Evolutionary conservation across 1,284 basidiomycete genomes (phyloP).

Genomic region (Ceratobasidium papillatum): DNA sequence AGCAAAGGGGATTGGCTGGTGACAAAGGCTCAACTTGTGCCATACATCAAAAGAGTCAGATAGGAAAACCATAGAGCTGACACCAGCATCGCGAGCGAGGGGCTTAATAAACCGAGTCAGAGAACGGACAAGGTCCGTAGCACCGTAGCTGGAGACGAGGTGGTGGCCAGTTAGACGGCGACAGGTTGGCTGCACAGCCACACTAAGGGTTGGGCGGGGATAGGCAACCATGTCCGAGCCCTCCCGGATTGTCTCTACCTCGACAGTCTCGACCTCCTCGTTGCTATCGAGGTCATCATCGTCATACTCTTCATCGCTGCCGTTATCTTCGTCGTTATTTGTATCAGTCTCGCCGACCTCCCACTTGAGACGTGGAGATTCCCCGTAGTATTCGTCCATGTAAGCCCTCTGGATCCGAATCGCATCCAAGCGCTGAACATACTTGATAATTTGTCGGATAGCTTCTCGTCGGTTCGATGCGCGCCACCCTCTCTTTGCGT

Average conservation of each 20-base stretch:
- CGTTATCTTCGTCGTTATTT: neutral
- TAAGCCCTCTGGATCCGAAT: conserved; percentile 20
- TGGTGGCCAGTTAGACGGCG: neutral
- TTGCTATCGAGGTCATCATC: neutral
- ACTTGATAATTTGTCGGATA: conserved; percentile 35
- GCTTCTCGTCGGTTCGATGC: neutral
- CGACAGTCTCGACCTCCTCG: neutral
- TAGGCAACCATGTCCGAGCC: neutral
- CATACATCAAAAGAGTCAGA: conserved; percentile 1
- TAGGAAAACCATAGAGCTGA: neutral
- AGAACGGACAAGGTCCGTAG: neutral
- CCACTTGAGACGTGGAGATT: too few species aligned
- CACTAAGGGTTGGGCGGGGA: conserved; percentile 1
- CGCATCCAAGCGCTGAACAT: conserved; percentile 27
- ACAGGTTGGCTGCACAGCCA: conserved; percentile 9
- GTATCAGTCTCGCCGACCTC: too few species aligned
- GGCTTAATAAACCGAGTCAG: neutral
- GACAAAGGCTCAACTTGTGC: neutral
- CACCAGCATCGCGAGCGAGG: neutral
- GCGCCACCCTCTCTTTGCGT: conserved; percentile 28
- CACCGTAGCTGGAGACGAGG: neutral
- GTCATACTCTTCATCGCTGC: neutral
- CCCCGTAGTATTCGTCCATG: conserved; percentile 11
- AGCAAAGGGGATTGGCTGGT: neutral
- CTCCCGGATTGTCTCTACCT: neutral